Conservation (phyloP, 768 basidiomycete species). For the Pisolithus albus region DNA sequence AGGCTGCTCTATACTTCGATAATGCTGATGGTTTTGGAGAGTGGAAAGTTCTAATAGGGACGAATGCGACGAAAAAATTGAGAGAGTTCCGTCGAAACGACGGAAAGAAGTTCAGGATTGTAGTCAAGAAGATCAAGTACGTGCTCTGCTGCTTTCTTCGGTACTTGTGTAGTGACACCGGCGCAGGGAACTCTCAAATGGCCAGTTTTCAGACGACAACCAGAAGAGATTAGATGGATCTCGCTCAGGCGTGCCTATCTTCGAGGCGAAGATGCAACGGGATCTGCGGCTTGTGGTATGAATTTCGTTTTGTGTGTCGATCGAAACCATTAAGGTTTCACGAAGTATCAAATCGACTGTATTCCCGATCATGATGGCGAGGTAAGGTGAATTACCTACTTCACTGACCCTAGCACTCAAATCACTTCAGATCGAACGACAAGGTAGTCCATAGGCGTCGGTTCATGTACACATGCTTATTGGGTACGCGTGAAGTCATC, state of each 20-base stretch:
- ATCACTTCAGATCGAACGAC: slow-evolving; percentile 30
- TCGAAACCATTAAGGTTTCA: not conserved
- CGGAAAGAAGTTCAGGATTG: slow-evolving; percentile 41
- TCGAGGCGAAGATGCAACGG: slow-evolving; percentile 59
- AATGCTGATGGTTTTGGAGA: slow-evolving; percentile 54
- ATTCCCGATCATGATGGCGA: slow-evolving; percentile 30
- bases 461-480: not conserved
- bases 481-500: slow-evolving; percentile 27
- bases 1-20: slow-evolving; percentile 54
- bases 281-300: slow-evolving; percentile 47
- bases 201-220: slow-evolving; percentile 63
- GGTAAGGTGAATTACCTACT: slow-evolving; percentile 14
- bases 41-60: slow-evolving; percentile 55
- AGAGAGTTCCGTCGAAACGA: slow-evolving; percentile 42
- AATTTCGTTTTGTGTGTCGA: not conserved
- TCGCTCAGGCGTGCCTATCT: slow-evolving; percentile 47
- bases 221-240: slow-evolving; percentile 50
- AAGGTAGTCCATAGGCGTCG: slow-evolving; percentile 23
- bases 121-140: slow-evolving; percentile 65
- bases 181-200: slow-evolving; percentile 58
- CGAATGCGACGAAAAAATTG: slow-evolving; percentile 42
- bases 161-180: not conserved
- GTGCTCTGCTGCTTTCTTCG: slow-evolving; percentile 6
- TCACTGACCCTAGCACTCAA: not conserved
- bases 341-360: slow-evolving; percentile 46